These are phyloP conservation scores for Monosporascus ibericus DNA, from an alignment of 2,329 filamentous ascomycete genomes.

Conservation along the genomic window DNA sequence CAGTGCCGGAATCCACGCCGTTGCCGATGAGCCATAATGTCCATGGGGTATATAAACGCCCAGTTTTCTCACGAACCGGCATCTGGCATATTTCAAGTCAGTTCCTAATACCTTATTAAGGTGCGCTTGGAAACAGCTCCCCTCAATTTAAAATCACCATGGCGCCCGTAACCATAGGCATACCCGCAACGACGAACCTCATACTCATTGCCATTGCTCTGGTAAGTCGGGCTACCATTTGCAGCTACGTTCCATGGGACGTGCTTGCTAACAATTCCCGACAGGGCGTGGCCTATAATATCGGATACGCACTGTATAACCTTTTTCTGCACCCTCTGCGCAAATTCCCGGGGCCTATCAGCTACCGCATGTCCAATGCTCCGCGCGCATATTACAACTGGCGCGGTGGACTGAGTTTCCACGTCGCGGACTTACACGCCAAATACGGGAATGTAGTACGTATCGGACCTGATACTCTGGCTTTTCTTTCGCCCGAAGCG, in stretches of 20 bases:
- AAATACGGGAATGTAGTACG: conserved; percentile 1
- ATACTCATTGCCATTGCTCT: neutral
- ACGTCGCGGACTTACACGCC: neutral
- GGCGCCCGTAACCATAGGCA: neutral
- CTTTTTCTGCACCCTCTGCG: conserved; percentile 1
- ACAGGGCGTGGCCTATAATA: neutral
- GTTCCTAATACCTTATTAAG: too few species aligned
- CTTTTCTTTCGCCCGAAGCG: neutral
- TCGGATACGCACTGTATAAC: neutral
- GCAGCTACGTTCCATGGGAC: neutral
- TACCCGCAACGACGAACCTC: neutral
- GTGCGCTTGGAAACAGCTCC: too few species aligned
- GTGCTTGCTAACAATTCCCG: neutral
- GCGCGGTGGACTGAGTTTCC: neutral
- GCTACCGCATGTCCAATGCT: neutral
- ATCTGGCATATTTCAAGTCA: too few species aligned
- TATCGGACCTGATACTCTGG: neutral
- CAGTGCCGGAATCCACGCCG: too few species aligned
- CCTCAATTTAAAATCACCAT: neutral
- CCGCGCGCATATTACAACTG: neutral
- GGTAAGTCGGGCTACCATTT: neutral
- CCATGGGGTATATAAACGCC: too few species aligned
- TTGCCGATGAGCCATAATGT: too few species aligned
- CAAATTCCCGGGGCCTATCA: neutral
- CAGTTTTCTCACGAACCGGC: too few species aligned